Base-by-base conservation (phyloP, 1,139 yeast genomes). In the Kluyveromyces sp. region DNA sequence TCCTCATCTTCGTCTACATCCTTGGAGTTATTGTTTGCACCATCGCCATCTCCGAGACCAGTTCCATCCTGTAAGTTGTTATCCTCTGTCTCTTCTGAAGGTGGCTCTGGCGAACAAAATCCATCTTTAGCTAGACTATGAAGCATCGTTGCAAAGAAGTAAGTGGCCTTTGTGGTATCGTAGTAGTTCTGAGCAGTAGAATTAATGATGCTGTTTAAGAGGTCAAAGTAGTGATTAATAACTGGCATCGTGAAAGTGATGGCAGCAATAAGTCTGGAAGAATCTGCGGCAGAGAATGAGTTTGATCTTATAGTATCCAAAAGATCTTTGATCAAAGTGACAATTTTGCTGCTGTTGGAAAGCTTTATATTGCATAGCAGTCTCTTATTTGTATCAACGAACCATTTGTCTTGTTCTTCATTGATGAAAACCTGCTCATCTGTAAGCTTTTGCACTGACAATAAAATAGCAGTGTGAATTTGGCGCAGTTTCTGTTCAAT, bases 1-100 rank as follows among this genome's bases (percentile, higher is more conserved):
- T 92, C 96, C 53, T 89, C 97, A 54, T 92, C 96, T 42, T 89
- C 95, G 49, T 83, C 95, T 44, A 83, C 84, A 59, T 88, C 96
- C 40, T 88, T 82, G 0, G 94, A 78, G 55, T 82, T 81, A 55
- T 79, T 79, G 30, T 78, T 74, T 3, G 84, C 95, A 49, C 96
- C 97, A 49, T 83, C 88, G 18, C 97, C 98, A 61, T 92, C 97
- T 40, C 98, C 99, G 33, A 92, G 70, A 9, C 98, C 98, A n/a
- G 96, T 86, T 42, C 98, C 98, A 18, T 70, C 86, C 31, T 81
- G 82, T 58, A 81, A 56, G 55, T 83, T 79, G 39, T 78, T 78
- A 46, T 75, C 74, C 16, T 80, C 77, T 48, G 78, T 74, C 44
- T 78, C 77, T 43, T 85, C 92, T 20, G 74, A 69, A 12, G 89